Conservation (phyloP, 768 basidiomycete genomes). For the Russula abietina region DNA sequence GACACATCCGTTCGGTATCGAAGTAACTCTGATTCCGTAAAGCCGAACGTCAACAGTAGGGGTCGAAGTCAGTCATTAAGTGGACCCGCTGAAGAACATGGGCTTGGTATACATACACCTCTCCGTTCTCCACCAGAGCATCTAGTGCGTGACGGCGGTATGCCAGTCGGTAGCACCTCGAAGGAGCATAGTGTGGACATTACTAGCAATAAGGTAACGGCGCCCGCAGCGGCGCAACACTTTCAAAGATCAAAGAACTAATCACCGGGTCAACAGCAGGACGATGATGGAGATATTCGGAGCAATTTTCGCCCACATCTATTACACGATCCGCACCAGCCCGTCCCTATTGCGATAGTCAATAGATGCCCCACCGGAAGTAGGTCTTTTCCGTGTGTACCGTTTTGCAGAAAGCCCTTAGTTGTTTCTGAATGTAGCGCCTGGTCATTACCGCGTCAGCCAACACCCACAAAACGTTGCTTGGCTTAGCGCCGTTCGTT, state of each 20-base stretch:
- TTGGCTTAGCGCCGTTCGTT: conserved; percentile 58
- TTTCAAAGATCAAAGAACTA: not conserved
- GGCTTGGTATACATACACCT: not conserved
- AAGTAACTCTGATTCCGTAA: not conserved
- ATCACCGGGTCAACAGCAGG: not conserved
- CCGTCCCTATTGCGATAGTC: conserved; percentile 60
- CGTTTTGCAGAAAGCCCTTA: not conserved
- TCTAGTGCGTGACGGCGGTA: not conserved
- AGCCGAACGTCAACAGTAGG: not conserved
- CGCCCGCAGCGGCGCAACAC: not conserved
- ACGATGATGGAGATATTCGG: conserved; percentile 24
- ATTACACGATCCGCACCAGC: conserved; percentile 49
- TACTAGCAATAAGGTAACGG: not conserved
- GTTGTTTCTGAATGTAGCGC: conserved; percentile 28
- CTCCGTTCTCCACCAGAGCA: not conserved
- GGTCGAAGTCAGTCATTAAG: not conserved
- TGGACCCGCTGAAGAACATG: not conserved
- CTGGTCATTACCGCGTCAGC: conserved; percentile 41
- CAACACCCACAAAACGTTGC: conserved; percentile 58
- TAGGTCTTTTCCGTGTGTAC: conserved; percentile 24
- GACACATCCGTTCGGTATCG: conserved; percentile 1
- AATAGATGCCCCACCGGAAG: conserved; percentile 57
- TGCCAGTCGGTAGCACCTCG: not conserved
- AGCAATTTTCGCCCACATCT: conserved; percentile 59
- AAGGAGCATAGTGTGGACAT: not conserved